Evolutionary conservation across 2,329 filamentous ascomycete genomes (phyloP), one percentile per base, ranked within the genome.

Genomic region (Triangularia verruculosa): DNA sequence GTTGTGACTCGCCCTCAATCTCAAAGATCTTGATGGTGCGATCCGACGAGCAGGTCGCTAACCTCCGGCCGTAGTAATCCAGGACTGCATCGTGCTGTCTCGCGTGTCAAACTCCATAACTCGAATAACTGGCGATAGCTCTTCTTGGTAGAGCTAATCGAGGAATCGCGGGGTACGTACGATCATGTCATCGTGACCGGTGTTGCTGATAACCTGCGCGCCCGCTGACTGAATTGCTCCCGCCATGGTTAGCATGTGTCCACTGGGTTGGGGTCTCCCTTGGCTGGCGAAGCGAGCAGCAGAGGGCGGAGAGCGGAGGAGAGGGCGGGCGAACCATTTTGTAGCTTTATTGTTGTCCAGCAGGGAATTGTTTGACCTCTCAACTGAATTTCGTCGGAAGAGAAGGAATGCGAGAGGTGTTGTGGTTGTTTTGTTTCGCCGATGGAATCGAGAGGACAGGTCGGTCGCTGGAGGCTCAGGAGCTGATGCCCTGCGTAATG

Each of bases 1-100:
- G 87, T 79, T 99, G 94, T 70, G 89, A 86, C 72, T 98, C 93
- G 73, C 93, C 92, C 74, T 98, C 94, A 62, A 99, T 90, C 79
- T 99, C 95, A 75, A 97, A 99, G 75, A 99, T 98, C 82, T 98
- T 98, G 82, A 99, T 96, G 56, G 94, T 98, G 76, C 95, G 93
- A 80, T 99, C 95, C 70, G 94, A 97, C 34, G 93, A 97, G 79
- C 95, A 98, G 70, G 95, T 99, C 67, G 95, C 95, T 72, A 99
- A 87, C 74, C 94, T 90, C 70, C 95, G 89, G 74, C 95, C 95
- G 78, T 98, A 99, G 83, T 98, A 99, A 78, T 99, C 95, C 75
- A 99, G 89, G 69, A 96, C 94, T 69, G 95, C 95, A 86, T 99
- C 95, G 78, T 99, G 95, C 94, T 92, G 57, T 70, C 63, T 66